phyloP scores from a whole-genome alignment of 257 asterid genomes.

The Gentiana macrophylla region DNA sequence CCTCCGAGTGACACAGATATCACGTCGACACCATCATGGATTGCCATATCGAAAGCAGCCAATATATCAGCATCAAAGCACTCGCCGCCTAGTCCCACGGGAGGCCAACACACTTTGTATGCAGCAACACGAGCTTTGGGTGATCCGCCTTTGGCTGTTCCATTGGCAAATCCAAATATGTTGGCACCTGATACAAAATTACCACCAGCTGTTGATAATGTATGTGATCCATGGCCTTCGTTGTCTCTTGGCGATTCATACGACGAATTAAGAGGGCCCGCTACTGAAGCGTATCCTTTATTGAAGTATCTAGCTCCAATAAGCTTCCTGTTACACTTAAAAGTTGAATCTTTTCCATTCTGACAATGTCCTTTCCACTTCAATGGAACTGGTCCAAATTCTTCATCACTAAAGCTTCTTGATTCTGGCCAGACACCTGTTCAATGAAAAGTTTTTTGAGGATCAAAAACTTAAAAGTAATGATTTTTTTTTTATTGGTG shows the following conservation, averaged over 20 bases:
- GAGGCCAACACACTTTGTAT: conserved; percentile 92
- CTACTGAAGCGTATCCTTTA: conserved; percentile 56
- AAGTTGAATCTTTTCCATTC: conserved; percentile 44
- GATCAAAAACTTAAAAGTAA: neutral
- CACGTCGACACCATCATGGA: conserved; percentile 90
- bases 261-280: conserved; percentile 55
- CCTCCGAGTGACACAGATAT: conserved; percentile 86
- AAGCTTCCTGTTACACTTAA: conserved; percentile 89
- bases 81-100: conserved; percentile 36
- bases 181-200: conserved; percentile 55
- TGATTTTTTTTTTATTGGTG: neutral
- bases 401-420: conserved; percentile 67
- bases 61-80: conserved; percentile 86
- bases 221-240: conserved; percentile 89
- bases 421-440: conserved; percentile 92
- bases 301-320: conserved; percentile 89
- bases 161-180: conserved; percentile 71
- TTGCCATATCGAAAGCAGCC: conserved; percentile 79
- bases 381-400: conserved; percentile 60
- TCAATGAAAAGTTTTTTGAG: neutral
- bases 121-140: conserved; percentile 88
- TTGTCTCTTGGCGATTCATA: conserved; percentile 57
- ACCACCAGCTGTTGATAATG: conserved; percentile 93
- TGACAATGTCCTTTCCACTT: conserved; percentile 89
- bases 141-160: conserved; percentile 92